phyloP scores from a whole-genome alignment of 2,329 filamentous ascomycete species.

The Cytospora piceae region DNA sequence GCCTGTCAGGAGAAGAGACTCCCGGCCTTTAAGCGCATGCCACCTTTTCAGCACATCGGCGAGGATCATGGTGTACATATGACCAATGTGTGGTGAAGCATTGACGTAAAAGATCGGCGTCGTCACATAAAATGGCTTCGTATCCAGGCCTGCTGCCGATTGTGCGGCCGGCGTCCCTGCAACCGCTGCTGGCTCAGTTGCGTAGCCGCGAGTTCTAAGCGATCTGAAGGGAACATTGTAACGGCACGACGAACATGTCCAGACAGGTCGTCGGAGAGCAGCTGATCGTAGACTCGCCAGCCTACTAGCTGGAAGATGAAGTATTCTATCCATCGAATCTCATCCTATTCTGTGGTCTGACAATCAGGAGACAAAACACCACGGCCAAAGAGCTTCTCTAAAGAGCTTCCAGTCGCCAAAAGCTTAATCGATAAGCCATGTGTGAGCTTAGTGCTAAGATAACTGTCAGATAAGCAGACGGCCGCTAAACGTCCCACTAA shows the following conservation, averaged over 20 bases:
- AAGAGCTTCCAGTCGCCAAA: neutral
- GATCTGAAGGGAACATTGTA: slow-evolving; percentile 21
- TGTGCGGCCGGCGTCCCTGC: neutral
- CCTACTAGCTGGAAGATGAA: slow-evolving; percentile 22
- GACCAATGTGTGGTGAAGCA: slow-evolving; percentile 91
- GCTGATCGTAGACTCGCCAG: slow-evolving; percentile 23
- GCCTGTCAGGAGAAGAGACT: slow-evolving; percentile 80
- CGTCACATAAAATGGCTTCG: slow-evolving; percentile 92
- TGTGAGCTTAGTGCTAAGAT: slow-evolving; percentile 13
- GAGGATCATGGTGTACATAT: slow-evolving; percentile 91
- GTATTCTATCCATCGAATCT: slow-evolving; percentile 27
- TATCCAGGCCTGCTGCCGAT: slow-evolving; percentile 3
- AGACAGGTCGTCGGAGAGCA: slow-evolving; percentile 15
- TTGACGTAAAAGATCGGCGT: slow-evolving; percentile 99
- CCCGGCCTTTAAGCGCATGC: slow-evolving; percentile 73
- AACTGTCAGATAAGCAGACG: slow-evolving; percentile 7
- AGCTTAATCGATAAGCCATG: slow-evolving; percentile 27
- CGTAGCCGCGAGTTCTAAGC: slow-evolving; percentile 12
- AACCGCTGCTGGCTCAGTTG: neutral
- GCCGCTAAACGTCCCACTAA: neutral
- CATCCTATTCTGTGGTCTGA: neutral
- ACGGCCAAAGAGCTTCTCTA: neutral
- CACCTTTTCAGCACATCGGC: slow-evolving; percentile 92
- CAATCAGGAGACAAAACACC: neutral
- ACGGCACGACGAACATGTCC: slow-evolving; percentile 24